Evolutionary conservation across 495 filamentous ascomycete genomes (phyloP).

Genomic region (Penicillium tannophilum): DNA sequence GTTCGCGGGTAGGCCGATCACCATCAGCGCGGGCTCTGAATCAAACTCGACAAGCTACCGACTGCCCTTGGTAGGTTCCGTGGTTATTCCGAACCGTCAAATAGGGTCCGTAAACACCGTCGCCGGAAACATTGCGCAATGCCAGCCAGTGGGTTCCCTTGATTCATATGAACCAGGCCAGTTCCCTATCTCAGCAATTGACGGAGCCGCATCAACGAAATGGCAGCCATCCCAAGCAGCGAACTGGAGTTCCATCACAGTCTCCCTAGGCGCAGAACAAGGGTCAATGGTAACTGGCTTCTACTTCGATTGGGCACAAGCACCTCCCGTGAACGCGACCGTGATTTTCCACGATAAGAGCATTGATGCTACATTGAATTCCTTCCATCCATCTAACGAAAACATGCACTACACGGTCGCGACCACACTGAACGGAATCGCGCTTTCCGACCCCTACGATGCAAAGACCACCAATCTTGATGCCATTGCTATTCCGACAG

Average conservation of each 20-base stretch:
- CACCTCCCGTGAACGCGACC: conserved; percentile 58
- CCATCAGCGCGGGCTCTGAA: conserved; percentile 49
- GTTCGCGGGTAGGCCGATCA: conserved; percentile 53
- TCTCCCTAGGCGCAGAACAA: conserved; percentile 48
- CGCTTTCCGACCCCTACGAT: conserved; percentile 42
- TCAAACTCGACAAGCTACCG: conserved; percentile 42
- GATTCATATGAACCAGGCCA: conserved; percentile 63
- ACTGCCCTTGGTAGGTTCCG: conserved; percentile 50
- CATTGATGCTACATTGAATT: conserved; percentile 22
- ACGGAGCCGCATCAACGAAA: conserved; percentile 68
- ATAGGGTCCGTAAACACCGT: conserved; percentile 50
- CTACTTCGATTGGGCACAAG: conserved; percentile 67
- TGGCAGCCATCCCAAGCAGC: conserved; percentile 66
- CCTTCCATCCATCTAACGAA: conserved; percentile 3
- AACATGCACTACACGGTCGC: conserved; percentile 22
- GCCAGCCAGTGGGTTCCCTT: conserved; percentile 54
- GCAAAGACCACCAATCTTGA: conserved; percentile 26
- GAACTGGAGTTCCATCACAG: conserved; percentile 48
- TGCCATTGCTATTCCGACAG: conserved; percentile 39
- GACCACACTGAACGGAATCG: conserved; percentile 29
- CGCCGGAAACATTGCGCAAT: conserved; percentile 67
- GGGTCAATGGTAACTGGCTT: conserved; percentile 52
- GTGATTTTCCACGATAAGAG: conserved; percentile 57
- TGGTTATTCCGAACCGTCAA: conserved; percentile 63
- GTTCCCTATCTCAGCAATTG: conserved; percentile 70